Base-by-base conservation (phyloP, 192 early-diverging fungal genomes). In the Umbelopsis sp. region DNA sequence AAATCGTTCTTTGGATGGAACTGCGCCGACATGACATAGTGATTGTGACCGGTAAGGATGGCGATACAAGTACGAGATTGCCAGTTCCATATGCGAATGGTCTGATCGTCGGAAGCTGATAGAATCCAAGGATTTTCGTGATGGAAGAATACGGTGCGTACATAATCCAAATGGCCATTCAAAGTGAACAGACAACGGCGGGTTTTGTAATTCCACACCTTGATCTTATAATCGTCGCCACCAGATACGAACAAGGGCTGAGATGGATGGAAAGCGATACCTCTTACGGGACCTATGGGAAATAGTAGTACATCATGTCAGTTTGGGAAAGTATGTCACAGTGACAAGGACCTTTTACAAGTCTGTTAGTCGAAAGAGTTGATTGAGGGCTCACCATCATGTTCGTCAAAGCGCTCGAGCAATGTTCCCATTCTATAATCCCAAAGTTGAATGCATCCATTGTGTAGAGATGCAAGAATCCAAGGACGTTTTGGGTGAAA, bases 81-180 rank as follows among this genome's bases (percentile, higher is more conserved):
- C 98, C 98, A 99, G 86, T 99, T 99, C 98, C 98, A 99, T 68
- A 99, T 98, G 59, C 98, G 93, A 72, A 98, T 96, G 8, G 98
- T 98, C 77, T 99, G 96, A 82, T 99, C 98, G 74, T 99, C 98
- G 8, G 95, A 96, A 66, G 93, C 92, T 70, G 87, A 91, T 71
- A 98, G 90, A 66, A 99, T 98, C 98, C 98, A 99, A 34, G 98
- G 98, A 74, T 91, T 90, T 80, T 99, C 98, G 73, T 94, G 92
- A 77, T 99, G 98, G 82, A 99, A 99, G 80, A 85, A 94, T 1
- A 97, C 95, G 4, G 95, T 95, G 68, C 98, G 94, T 44, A 99
- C 95, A 74, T 97, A 99, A 76, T 99, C 98, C 74, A 99, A 81
- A 85, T 99, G 98, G 6, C 98, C 98, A 50, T 94, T 96, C 41